Conservation (phyloP, 2,329 filamentous ascomycete genomes). For the Aplosporella prunicola region DNA sequence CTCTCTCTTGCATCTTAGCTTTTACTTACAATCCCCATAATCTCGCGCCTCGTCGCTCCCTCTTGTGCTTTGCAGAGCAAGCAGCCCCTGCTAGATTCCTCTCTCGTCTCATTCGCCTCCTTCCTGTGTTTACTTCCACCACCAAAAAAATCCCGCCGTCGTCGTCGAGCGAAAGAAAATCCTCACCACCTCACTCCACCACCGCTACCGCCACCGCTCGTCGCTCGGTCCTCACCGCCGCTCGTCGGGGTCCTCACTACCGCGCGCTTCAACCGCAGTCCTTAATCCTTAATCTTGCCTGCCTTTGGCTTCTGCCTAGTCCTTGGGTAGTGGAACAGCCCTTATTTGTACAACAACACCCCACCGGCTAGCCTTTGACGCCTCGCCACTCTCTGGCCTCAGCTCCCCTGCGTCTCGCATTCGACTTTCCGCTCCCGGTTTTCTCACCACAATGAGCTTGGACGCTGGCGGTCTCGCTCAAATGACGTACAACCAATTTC, state of each 20-base stretch:
- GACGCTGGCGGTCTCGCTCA: constrained; percentile 99
- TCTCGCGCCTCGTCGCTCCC: constrained; percentile 28
- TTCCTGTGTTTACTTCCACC: constrained; percentile 4
- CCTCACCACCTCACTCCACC: too few relatives aligned
- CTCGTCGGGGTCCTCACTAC: too few relatives aligned
- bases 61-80: constrained; percentile 13
- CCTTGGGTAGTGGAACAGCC: background rate
- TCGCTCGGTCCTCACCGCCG: constrained; percentile 3
- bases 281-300: constrained; percentile 10
- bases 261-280: too few relatives aligned
- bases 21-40: constrained; percentile 24
- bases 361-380: too few relatives aligned
- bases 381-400: too few relatives aligned
- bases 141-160: background rate
- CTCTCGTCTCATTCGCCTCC: background rate
- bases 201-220: constrained; percentile 2
- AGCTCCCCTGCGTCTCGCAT: constrained; percentile 13
- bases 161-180: too few relatives aligned
- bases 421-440: constrained; percentile 23
- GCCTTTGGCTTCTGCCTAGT: constrained; percentile 1
- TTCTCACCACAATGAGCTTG: constrained; percentile 46
- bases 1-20: constrained; percentile 7
- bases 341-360: constrained; percentile 8
- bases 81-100: constrained; percentile 5
- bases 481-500: constrained; percentile 71